Percentiles rank a stretch among this genome's conserved stretches.
These are phyloP conservation scores for Tuctoria greenei DNA, from an alignment of 176 grass and related monocot genomes.

Conservation along the genomic window DNA sequence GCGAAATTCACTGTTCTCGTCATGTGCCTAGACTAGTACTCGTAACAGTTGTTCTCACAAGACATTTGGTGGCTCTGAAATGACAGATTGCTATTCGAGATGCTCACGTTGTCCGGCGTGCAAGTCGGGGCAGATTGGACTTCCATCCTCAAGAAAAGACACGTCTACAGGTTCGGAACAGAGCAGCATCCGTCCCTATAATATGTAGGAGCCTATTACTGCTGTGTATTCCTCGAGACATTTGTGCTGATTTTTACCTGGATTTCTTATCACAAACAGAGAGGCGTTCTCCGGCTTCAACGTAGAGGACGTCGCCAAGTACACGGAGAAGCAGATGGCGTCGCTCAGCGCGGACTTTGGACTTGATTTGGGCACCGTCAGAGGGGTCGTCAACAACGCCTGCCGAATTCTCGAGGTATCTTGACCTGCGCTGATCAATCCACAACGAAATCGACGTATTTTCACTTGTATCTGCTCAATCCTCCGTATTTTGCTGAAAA, in stretches of 20 bases:
- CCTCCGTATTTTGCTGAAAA: not conserved
- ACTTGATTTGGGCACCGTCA: constrained; percentile 68
- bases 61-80: constrained; percentile 1
- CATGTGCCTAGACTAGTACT: too few species aligned
- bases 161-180: constrained; percentile 65
- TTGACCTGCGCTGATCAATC: not conserved
- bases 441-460: not conserved
- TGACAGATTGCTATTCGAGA: constrained; percentile 82
- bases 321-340: constrained; percentile 82
- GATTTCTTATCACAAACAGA: constrained; percentile 40
- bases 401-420: constrained; percentile 79
- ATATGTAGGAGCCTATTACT: not conserved
- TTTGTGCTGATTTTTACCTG: constrained; percentile 30
- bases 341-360: constrained; percentile 56
- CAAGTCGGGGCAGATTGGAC: constrained; percentile 94
- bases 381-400: constrained; percentile 80
- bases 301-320: constrained; percentile 65
- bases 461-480: not conserved
- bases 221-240: not conserved
- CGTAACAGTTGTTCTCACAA: not conserved
- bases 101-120: constrained; percentile 76
- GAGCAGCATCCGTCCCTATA: not conserved
- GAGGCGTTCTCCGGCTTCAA: constrained; percentile 81
- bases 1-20: not conserved
- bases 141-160: constrained; percentile 78